phyloP scores from a whole-genome alignment of 371 early-diverging fungal genomes.

The Mucor velutinosus region DNA sequence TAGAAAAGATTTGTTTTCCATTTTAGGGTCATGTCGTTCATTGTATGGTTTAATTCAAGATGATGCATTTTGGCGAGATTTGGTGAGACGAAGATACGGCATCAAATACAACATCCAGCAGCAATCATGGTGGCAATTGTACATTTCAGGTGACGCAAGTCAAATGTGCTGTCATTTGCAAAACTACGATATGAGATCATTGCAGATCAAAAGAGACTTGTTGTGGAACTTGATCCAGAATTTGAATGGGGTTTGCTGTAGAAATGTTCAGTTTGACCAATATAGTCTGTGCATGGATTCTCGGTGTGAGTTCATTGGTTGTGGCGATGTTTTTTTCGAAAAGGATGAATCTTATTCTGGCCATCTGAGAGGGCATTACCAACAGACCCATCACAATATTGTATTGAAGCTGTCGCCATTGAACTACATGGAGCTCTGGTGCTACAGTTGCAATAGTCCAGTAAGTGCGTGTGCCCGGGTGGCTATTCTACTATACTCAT shows the following conservation, averaged over 20 bases:
- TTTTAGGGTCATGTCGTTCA: constrained; percentile 4
- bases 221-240: constrained; percentile 7
- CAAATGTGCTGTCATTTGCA: constrained; percentile 11
- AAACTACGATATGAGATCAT: background rate
- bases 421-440: constrained; percentile 19
- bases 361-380: background rate
- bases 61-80: constrained; percentile 15
- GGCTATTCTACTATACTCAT: too few relatives aligned
- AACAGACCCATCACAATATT: background rate
- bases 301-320: constrained; percentile 6
- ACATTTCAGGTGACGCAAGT: constrained; percentile 7
- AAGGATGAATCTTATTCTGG: background rate
- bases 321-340: constrained; percentile 12
- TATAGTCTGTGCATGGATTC: constrained; percentile 13
- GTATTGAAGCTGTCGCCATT: constrained; percentile 10
- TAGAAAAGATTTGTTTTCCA: constrained; percentile 5
- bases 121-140: constrained; percentile 13
- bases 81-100: constrained; percentile 2
- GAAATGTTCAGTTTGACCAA: background rate
- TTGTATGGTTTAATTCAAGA: background rate
- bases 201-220: background rate
- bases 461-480: background rate
- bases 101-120: constrained; percentile 1
- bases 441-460: constrained; percentile 4
- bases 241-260: background rate